Evolutionary conservation across 208 protist genomes (phyloP).

Genomic region (Trypanosoma avium): DNA sequence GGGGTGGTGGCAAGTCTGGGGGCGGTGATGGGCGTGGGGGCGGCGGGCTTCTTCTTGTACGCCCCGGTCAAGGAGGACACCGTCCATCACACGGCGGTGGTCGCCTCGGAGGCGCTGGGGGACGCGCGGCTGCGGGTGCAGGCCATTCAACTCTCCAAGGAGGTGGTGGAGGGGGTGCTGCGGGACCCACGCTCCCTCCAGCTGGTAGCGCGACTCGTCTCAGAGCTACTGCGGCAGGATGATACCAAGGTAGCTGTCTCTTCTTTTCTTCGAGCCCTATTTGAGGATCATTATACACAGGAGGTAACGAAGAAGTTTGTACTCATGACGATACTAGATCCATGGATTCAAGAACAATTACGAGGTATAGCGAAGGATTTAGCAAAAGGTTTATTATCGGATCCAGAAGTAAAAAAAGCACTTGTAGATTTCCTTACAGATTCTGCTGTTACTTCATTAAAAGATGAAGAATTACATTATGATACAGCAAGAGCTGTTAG

Average conservation of each 20-base stretch:
- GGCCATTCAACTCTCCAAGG: conserved; percentile 80
- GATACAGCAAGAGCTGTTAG: conserved; percentile 62
- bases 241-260: conserved; percentile 83
- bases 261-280: conserved; percentile 77
- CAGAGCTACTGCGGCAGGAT: conserved; percentile 60
- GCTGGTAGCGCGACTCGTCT: conserved; percentile 61
- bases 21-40: conserved; percentile 81
- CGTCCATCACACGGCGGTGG: conserved; percentile 86
- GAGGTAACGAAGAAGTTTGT: conserved; percentile 92
- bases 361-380: conserved; percentile 78
- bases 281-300: conserved; percentile 91
- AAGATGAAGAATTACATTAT: conserved; percentile 63
- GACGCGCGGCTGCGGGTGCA: conserved; percentile 61
- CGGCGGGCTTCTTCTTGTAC: conserved; percentile 79
- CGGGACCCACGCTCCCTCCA: conserved; percentile 67
- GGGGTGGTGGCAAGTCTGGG: conserved; percentile 85
- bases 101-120: conserved; percentile 80
- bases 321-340: conserved; percentile 72
- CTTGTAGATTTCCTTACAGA: conserved; percentile 63
- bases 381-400: conserved; percentile 56
- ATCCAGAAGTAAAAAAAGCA: conserved; percentile 46
- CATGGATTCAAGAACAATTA: conserved; percentile 85
- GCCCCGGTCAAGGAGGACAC: conserved; percentile 86
- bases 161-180: conserved; percentile 75
- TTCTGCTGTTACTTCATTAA: conserved; percentile 48